A percentile compares a stretch with the other conserved stretches of the same genome.
Conservation (phyloP, 306 rosid genomes). For the Ceratonia siliqua region DNA sequence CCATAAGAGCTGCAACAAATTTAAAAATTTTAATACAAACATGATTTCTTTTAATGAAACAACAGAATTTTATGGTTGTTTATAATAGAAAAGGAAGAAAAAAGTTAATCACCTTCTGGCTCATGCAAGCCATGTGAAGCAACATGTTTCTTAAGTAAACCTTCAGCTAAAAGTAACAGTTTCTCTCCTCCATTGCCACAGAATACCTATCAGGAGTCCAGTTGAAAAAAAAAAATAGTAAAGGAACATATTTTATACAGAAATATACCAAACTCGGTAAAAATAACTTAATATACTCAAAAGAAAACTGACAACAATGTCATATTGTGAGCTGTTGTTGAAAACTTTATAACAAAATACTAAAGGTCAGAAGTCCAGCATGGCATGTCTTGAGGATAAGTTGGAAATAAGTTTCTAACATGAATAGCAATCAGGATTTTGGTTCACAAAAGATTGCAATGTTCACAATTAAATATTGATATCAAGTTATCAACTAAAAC, state of each 20-base stretch:
- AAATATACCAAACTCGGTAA: slow-evolving; percentile 11
- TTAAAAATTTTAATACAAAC: slow-evolving; percentile 28
- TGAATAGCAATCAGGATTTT: neutral
- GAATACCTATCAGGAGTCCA: slow-evolving; percentile 61
- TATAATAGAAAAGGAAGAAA: slow-evolving; percentile 14
- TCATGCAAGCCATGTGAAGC: slow-evolving; percentile 89
- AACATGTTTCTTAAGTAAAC: slow-evolving; percentile 90
- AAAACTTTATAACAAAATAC: slow-evolving; percentile 12
- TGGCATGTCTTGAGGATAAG: slow-evolving; percentile 15
- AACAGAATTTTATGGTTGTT: neutral
- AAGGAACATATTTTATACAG: neutral
- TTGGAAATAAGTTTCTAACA: neutral
- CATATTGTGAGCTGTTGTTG: neutral
- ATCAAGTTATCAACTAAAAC: too few relatives aligned
- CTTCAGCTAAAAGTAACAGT: slow-evolving; percentile 88
- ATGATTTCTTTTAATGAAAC: slow-evolving; percentile 20
- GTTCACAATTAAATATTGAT: slow-evolving; percentile 5
- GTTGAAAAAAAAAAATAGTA: slow-evolving; percentile 35
- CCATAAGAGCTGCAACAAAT: slow-evolving; percentile 75
- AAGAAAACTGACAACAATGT: slow-evolving; percentile 18
- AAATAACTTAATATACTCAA: neutral
- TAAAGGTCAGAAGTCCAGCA: neutral
- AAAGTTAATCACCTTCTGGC: slow-evolving; percentile 74
- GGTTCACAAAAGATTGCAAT: slow-evolving; percentile 3
- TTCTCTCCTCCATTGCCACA: slow-evolving; percentile 86